Percentiles rank a stretch among this genome's conserved stretches.
Conservation (phyloP, 2,329 filamentous ascomycete species). For the Penicillium sp. region DNA sequence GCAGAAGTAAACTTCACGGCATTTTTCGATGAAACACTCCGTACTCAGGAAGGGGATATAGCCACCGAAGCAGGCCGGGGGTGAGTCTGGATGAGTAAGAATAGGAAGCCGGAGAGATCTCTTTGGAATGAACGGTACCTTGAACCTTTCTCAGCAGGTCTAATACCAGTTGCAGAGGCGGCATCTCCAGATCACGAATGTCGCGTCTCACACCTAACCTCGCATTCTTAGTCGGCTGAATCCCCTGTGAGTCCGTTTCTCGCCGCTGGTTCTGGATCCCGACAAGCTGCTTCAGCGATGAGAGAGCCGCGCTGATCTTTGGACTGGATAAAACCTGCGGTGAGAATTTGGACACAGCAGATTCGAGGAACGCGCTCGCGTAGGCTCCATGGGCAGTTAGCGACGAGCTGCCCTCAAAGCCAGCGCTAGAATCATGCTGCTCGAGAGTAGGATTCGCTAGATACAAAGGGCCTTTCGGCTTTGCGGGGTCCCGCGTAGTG, state of each 20-base stretch:
- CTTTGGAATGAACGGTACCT: conserved; percentile 22
- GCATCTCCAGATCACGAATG: conserved; percentile 37
- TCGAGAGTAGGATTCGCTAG: conserved; percentile 26
- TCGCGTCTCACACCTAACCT: conserved; percentile 23
- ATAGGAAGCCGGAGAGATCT: neutral
- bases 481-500: neutral
- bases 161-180: conserved; percentile 36
- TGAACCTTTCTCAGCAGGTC: conserved; percentile 33
- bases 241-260: conserved; percentile 24
- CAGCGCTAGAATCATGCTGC: conserved; percentile 27
- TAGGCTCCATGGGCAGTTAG: conserved; percentile 50
- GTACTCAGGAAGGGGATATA: conserved; percentile 36
- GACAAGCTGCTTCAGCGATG: conserved; percentile 40
- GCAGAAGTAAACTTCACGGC: conserved; percentile 45
- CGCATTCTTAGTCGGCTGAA: conserved; percentile 26
- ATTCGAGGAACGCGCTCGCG: conserved; percentile 46
- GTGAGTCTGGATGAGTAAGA: conserved; percentile 18
- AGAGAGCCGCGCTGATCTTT: conserved; percentile 40
- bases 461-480: conserved; percentile 13
- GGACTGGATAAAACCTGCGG: conserved; percentile 35
- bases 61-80: conserved; percentile 23
- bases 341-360: conserved; percentile 36
- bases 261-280: conserved; percentile 34
- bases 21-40: conserved; percentile 38
- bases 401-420: conserved; percentile 52